Base-by-base conservation (phyloP, 306 rosid genomes). In the Trifolium repens region DNA sequence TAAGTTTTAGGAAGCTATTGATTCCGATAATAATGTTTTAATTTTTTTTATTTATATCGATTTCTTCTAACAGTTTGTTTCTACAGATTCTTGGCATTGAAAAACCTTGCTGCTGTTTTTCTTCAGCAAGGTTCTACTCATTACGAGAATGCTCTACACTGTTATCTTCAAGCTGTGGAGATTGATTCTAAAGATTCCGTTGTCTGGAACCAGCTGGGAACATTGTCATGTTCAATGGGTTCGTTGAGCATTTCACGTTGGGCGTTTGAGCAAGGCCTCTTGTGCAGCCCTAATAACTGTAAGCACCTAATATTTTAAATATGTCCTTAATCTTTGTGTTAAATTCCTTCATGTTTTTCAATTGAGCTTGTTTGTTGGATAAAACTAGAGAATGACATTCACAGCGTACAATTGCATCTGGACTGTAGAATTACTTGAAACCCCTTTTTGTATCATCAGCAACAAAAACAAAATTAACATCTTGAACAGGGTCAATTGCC, bases 91-190 rank as follows among this genome's bases (percentile, higher is more conserved):
- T 89, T 94, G 88, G 94, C 91, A 39, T 82, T 91, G 89, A 94
- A 94, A 85, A 94, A 94, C 85, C 96, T 94, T 73, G 97, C 98
- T 26, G 72, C 86, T 17, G 98, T 91, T 81, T 94, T 84, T 85
- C 96, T 94, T 80, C 96, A 88, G 79, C 97, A 86, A 89, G 97
- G 97, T 50, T 90, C 96, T 68, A 83, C 73, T 42, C 84, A 86
- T 82, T 87, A 91, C 80, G 93, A 91, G 88, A 89, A 83, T 84
- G 97, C 97, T 58, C 70, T 91, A 35, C 89, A 53, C 64, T 90
- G 98, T 79, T 94, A 94, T 85, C 97, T 94, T 81, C 98, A 94
- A 89, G 98, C 98, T 13, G 98, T 90, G 72, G 97, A 91, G 87
- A 91, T 94, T 55, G 98, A 94, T 86, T 81, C 87, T 37, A 90